phyloP scores from a whole-genome alignment of 495 filamentous ascomycete genomes.

The Penicillium cinerascens region DNA sequence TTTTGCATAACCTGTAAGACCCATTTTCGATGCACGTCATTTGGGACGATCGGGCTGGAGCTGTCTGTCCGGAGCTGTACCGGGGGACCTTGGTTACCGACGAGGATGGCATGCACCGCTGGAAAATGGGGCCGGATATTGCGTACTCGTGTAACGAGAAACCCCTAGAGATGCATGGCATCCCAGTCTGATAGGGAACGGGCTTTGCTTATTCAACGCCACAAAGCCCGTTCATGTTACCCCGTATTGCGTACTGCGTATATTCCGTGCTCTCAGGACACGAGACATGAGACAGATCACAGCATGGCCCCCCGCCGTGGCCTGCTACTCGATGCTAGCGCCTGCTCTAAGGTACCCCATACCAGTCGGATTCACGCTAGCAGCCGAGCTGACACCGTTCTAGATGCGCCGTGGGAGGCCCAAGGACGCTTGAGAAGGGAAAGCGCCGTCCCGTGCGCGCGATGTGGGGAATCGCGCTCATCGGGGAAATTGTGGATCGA shows the following conservation, averaged over 20 bases:
- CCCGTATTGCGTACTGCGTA: background rate
- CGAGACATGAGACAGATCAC: background rate
- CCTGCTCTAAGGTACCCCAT: conserved; percentile 5
- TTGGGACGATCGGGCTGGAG: background rate
- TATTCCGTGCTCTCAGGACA: background rate
- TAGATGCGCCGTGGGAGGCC: background rate
- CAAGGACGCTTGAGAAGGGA: background rate
- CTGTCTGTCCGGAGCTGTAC: background rate
- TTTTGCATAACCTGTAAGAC: too few species aligned
- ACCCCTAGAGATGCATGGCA: background rate
- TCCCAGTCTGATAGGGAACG: too few species aligned
- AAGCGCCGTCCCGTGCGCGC: conserved; percentile 11
- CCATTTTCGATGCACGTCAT: background rate
- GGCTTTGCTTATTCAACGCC: too few species aligned
- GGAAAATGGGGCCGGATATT: too few species aligned
- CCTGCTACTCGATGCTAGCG: background rate
- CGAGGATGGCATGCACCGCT: too few species aligned
- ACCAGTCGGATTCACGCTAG: background rate
- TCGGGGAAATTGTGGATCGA: conserved; percentile 20
- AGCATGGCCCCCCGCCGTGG: background rate
- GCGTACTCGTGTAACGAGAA: background rate
- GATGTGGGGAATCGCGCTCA: conserved; percentile 14
- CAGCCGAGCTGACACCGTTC: background rate
- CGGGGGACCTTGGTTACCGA: background rate
- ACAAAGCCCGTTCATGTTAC: background rate